Evolutionary conservation across 805 yeast species (phyloP).

Genomic region (Candida montana): DNA sequence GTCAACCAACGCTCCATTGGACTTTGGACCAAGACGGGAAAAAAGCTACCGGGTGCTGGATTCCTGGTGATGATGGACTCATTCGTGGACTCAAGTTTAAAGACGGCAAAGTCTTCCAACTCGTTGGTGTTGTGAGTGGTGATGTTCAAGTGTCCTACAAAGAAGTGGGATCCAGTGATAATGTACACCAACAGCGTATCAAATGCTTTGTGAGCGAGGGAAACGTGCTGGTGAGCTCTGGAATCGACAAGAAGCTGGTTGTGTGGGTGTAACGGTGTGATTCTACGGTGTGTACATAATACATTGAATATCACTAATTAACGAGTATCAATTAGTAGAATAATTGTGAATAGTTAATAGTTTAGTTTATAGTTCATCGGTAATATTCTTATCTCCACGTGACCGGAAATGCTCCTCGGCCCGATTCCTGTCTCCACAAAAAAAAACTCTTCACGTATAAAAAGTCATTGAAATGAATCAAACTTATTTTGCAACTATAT

Average conservation of each 20-base stretch:
- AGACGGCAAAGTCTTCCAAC: constrained; percentile 31
- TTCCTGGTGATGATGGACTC: constrained; percentile 63
- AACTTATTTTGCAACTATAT: too few relatives aligned
- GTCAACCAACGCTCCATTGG: constrained; percentile 46
- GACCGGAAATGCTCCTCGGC: constrained; percentile 1
- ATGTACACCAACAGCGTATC: constrained; percentile 35
- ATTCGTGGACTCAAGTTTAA: constrained; percentile 54
- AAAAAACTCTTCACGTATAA: background rate
- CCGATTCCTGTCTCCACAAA: background rate
- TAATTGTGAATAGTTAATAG: too few relatives aligned
- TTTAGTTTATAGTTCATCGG: background rate
- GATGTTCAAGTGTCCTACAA: background rate
- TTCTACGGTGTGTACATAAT: too few relatives aligned
- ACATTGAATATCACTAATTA: too few relatives aligned
- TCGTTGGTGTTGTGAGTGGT: background rate
- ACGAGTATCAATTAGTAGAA: too few relatives aligned
- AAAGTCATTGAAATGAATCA: too few relatives aligned
- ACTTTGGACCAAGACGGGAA: constrained; percentile 14
- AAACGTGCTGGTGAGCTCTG: constrained; percentile 44
- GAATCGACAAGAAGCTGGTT: constrained; percentile 37
- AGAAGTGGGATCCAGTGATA: background rate
- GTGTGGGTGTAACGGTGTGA: too few relatives aligned
- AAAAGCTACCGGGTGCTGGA: constrained; percentile 52
- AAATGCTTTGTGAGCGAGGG: constrained; percentile 34
- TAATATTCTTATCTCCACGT: constrained; percentile 3